Evolutionary conservation across 2,329 filamentous ascomycete genomes (phyloP), one percentile per base, ranked within the genome.

Genomic region (Paracoccidioides lutzii): DNA sequence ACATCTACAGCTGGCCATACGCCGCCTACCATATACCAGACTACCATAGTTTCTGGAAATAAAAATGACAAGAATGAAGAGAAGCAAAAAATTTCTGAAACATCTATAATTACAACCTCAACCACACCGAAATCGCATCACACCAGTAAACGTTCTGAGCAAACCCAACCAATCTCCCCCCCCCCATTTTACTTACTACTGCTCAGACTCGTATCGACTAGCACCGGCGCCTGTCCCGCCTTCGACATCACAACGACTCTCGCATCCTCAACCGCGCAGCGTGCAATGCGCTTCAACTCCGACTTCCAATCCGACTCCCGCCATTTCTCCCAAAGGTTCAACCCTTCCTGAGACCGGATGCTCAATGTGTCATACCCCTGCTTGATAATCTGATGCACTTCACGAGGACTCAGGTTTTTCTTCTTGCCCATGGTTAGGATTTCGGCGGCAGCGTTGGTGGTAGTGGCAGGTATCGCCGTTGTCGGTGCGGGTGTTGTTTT

Each of bases 291-390:
- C 78, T 98, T 98, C 69, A 98, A 71, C 63, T 93, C 75, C 5
- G 79, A 80, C 72, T 89, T 86, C 75, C 90, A 85, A 61, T 95
- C 89, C 2, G 86, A 87, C 74, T 97, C 93, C 12, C 91, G 78
- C 69, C 88, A 97, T 66, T 78, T 81, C 61, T 89, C 87, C 88
- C 89, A 95, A 41, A 83, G 82, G 68, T 91, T 90, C 62, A 95
- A 69, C 0, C 88, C 90, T 66, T 95, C 90, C 64, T 85, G 89
- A 0, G 88, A 83, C 71, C 94, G 88, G 55, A 98, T 94, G 60
- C 87, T 91, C 64, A 98, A 72, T 40, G 90, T 95, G 70, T 97
- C 91, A 66, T 97, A 97, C 0, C 93, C 93, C 69, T 94, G 87
- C 73, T 95, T 95, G 70, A 98, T 97, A 33, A 96, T 87, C 61